These are phyloP conservation scores for Raphanus sativus DNA, from an alignment of 345 rosid genomes.

Conservation along the genomic window DNA sequence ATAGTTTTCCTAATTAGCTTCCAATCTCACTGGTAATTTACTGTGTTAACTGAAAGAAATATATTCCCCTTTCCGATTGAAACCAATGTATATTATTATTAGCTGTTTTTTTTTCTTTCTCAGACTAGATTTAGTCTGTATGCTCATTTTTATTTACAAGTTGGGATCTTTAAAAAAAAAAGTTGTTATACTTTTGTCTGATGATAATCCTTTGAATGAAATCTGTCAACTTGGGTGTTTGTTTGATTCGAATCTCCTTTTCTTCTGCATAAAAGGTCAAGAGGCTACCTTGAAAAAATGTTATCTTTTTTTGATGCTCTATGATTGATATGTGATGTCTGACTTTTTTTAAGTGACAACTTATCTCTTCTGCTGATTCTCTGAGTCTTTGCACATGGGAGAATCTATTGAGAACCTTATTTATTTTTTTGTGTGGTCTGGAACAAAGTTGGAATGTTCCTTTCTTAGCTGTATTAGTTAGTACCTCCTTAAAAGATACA, in stretches of 20 bases:
- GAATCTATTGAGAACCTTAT: conserved; percentile 35
- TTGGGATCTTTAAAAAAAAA: conserved; percentile 12
- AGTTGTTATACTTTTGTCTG: conserved; percentile 29
- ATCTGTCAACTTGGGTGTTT: conserved; percentile 21
- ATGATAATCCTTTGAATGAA: conserved; percentile 18
- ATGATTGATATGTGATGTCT: conserved; percentile 39
- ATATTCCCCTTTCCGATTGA: neutral
- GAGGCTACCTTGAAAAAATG: conserved; percentile 15
- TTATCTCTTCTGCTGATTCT: conserved; percentile 28
- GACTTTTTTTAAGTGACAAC: conserved; percentile 26
- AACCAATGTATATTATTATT: neutral
- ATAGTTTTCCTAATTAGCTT: conserved; percentile 1
- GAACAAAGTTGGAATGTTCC: conserved; percentile 40
- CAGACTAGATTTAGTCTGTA: neutral
- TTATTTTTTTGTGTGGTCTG: conserved; percentile 21
- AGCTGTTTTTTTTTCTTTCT: neutral
- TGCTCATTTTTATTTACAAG: neutral
- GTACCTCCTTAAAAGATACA: neutral
- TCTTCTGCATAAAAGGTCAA: conserved; percentile 3
- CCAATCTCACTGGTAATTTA: neutral
- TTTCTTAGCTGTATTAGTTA: conserved; percentile 35
- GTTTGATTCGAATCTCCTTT: conserved; percentile 21
- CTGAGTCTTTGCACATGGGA: conserved; percentile 41
- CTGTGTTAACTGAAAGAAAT: neutral
- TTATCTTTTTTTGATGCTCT: conserved; percentile 26